Evolutionary conservation across 352 stramenopile species (phyloP), one percentile per base, ranked within the genome.

Genomic region (Albugo candida): DNA sequence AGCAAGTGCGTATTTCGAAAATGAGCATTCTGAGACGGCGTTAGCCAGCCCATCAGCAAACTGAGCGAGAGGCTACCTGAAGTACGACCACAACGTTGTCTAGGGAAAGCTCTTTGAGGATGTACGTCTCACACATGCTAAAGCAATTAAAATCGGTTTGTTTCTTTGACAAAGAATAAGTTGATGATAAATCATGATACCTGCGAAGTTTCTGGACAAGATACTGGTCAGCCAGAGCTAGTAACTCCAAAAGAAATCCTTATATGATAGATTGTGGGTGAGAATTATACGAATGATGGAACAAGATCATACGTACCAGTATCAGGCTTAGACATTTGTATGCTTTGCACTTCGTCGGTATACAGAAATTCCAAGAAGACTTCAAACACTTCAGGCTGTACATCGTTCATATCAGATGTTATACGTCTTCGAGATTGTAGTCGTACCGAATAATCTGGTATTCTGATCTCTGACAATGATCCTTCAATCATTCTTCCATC

Each of bases 341-440:
- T 54, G 5, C 53, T 57, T 1, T 43, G 44, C 1, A 92, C 79
- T 53, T 83, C 60, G 41, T 93, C 83, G 13, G 81, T 92, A 59
- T 95, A 95, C 5, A 95, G 55, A 48, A 82, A 95, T 52, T 93
- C 81, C 39, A 95, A 67, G 40, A 95, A 59, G 18, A 72, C 70
- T 19, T 75, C 52, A 45, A 95, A 92, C 5, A 74, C 78, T 24
- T 77, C 64, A 43, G 83, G 70, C 71, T 92, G 31, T 51, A 10
- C 13, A 36, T 47, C 18, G 3, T 39, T 12, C 3, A 34, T 24
- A 13, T 12, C 37, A 12, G 45, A 34, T 34, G 5, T 44, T 17
- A 11, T 44, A 43, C 19, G 14, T 19, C 14, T 6, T 17, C 27
- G 36, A 2, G 51, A 34, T 13, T 14, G 36, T 14, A 45, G 12